Conservation (phyloP, 1,139 yeast species). For the Taphrina confusa region DNA sequence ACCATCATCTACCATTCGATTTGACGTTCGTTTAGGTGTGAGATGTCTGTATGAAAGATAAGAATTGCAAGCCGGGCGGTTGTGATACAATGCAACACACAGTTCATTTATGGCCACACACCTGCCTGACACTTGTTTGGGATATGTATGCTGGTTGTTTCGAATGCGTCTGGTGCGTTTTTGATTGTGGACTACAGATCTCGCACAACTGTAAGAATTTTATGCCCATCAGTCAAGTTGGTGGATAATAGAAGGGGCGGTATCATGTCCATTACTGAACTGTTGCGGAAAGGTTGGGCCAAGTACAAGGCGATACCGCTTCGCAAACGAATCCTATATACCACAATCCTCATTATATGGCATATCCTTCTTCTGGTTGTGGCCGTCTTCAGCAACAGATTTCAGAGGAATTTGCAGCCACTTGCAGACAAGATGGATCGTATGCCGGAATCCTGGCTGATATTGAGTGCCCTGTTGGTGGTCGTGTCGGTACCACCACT, state of each 20-base stretch:
- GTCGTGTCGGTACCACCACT: slow-evolving; percentile 36
- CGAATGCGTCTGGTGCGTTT: too few relatives aligned
- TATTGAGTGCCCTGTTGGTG: slow-evolving; percentile 23
- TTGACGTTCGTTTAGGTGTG: too few relatives aligned
- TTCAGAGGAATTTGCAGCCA: slow-evolving; percentile 21
- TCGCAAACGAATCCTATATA: slow-evolving; percentile 11
- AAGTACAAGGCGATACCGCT: slow-evolving; percentile 4
- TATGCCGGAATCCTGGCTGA: slow-evolving; percentile 23
- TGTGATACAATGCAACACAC: too few relatives aligned
- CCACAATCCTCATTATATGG: slow-evolving; percentile 12
- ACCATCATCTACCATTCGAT: background rate
- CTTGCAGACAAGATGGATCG: slow-evolving; percentile 25
- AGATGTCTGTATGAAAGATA: too few relatives aligned
- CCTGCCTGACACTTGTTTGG: too few relatives aligned
- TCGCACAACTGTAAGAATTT: too few relatives aligned
- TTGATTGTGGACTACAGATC: too few relatives aligned
- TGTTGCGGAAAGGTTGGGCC: background rate
- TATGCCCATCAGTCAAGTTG: too few relatives aligned
- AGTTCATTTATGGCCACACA: too few relatives aligned
- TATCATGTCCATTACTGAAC: background rate
- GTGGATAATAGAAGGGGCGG: too few relatives aligned
- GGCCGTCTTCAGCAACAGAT: slow-evolving; percentile 11
- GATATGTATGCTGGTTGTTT: too few relatives aligned
- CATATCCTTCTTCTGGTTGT: slow-evolving; percentile 1
- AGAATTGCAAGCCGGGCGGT: too few relatives aligned